Evolutionary conservation across 257 asterid genomes (phyloP), one percentile per base, ranked within the genome.

Genomic region (Schizonepeta tenuifolia): DNA sequence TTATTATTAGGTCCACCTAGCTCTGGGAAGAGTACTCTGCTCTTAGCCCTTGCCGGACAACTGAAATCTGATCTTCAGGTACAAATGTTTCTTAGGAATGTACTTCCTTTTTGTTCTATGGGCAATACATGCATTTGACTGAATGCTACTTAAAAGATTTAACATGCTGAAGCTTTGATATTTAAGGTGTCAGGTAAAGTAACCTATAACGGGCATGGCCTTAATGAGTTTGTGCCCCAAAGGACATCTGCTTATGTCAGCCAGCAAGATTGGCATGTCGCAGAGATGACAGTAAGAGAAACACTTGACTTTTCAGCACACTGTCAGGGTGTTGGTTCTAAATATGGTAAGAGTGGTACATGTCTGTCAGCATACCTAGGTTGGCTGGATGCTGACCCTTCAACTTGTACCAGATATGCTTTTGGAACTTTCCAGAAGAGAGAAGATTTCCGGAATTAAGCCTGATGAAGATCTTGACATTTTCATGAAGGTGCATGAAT

Each of bases 261-360:
- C 75, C 98, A 94, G 80, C 93, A 91, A 73, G 98, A 94, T 82
- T 84, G 89, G 91, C 98, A 94, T 35, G 83, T 80, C 20, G 96
- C 95, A 44, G 98, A 94, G 84, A 94, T 91, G 96, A 94, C 97
- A 2, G 98, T 94, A 31, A 85, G 96, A 83, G 98, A 94, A 85
- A 89, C 97, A 41, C 88, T 94, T 3, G 90, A 85, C 79, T 84
- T 94, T 74, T 85, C 98, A 20, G 90, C 93, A 43, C 92, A 92
- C 50, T 94, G 98, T 67, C 96, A 86, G 79, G 98, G 98, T 43
- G 96, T 89, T 80, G 97, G 98, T 65, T 84, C 77, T 80, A 91
- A 89, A 79, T 91, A 93, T 53, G 97, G 98, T 93, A 85, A 76
- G 88, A 36, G 73, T 24, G 55, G 50, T 55, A 28, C 50, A 54